Base-by-base conservation (phyloP, 2,329 filamentous ascomycete genomes). In the Paecilomyces formosus region DNA sequence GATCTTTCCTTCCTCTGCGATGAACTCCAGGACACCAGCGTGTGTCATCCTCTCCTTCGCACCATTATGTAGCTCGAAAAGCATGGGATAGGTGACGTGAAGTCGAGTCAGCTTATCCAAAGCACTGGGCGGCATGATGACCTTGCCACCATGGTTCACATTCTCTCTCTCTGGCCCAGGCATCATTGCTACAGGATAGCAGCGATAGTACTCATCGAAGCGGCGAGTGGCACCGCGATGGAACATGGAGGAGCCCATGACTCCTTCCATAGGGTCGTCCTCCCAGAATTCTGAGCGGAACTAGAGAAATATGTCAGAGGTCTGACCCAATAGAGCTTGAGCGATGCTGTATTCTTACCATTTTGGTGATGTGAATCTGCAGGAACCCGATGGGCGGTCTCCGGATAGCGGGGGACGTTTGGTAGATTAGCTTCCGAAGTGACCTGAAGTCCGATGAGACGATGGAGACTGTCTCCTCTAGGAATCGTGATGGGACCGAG, bases 121-220 rank as follows among this genome's bases (percentile, higher is more conserved):
- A 5, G 94, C 93, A 35, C 92, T 96, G 0, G 94, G 89, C n/a
- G 94, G 94, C 63, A 99, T 86, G 72, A 99, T 90, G 68, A 99
- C 93, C 80, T 99, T 99, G 76, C 93, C 95, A 65, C 94, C 94
- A 72, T 94, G 92, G 80, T 97, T 97, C 62, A 96, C 87, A 65
- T 92, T 88, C 56, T 90, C 88, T 65, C 94, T 85, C 68, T 97
- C 92, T 39, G 90, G 85, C 2, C 93, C 92, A 12, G 92, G 91
- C 62, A 96, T 86, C 92, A 99, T 97, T 67, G 88, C 87, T 68
- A 97, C 84, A 51, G 94, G 94, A 71, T 97, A 99, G 80, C 92
- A 97, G 69, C 94, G 88, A 78, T 97, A 97, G 79, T 96, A 97
- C 76, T 99, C 94, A 75, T 99, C 93, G 79, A 99, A 99, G 61